Conservation (phyloP, 257 asterid genomes). For the Fraxinus anomala region DNA sequence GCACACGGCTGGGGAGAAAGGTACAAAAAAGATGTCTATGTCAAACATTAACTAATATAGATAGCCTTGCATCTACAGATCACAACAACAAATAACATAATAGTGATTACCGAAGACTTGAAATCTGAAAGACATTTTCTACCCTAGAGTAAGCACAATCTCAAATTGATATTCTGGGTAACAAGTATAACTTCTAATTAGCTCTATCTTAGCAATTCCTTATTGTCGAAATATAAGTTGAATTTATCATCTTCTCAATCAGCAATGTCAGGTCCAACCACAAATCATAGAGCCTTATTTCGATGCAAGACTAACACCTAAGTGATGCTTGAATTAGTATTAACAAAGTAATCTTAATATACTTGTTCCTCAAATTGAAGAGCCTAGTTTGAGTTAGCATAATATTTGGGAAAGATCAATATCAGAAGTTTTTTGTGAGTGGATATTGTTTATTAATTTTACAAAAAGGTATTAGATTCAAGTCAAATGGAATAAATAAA, state of each 20-base stretch:
- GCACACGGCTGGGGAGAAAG: slow-evolving; percentile 63
- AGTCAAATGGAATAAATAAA: neutral
- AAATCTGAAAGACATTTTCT: slow-evolving; percentile 9
- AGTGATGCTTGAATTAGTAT: neutral
- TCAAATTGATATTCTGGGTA: neutral
- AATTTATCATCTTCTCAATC: neutral
- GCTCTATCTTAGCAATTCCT: neutral
- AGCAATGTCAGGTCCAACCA: neutral
- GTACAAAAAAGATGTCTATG: neutral
- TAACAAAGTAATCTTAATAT: too few relatives aligned
- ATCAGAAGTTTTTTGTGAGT: neutral
- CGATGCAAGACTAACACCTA: neutral
- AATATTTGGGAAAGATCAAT: neutral
- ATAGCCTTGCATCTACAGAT: slow-evolving; percentile 9
- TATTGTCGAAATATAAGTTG: neutral
- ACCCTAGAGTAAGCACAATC: slow-evolving; percentile 22
- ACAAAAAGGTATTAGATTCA: neutral
- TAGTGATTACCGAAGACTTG: slow-evolving; percentile 12
- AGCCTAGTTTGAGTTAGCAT: neutral
- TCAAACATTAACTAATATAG: slow-evolving; percentile 11
- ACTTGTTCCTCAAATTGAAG: neutral
- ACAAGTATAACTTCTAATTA: slow-evolving; percentile 11
- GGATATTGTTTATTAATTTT: neutral
- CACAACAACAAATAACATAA: slow-evolving; percentile 13
- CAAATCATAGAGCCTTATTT: neutral